Conservation (phyloP, 441 rosid genomes). For the Erysimum cheiri region DNA sequence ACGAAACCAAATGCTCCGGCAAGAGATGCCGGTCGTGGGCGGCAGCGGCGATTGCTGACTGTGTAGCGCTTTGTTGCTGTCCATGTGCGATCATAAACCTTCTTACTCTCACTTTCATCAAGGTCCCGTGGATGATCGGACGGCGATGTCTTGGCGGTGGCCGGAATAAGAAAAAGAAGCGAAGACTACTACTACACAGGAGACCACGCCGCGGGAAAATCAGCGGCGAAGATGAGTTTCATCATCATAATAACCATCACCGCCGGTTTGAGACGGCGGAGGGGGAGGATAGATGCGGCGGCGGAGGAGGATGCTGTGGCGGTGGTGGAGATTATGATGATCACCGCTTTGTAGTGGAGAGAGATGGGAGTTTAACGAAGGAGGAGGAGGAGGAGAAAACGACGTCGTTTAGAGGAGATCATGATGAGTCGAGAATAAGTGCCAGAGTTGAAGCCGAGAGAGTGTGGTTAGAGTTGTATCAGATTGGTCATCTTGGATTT, state of each 20-base stretch:
- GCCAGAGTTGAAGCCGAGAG: slow-evolving; percentile 66
- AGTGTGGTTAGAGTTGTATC: slow-evolving; percentile 82
- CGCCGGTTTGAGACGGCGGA: slow-evolving; percentile 16
- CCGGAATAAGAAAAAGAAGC: slow-evolving; percentile 48
- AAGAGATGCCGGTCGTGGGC: slow-evolving; percentile 77
- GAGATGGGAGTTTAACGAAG: slow-evolving; percentile 47
- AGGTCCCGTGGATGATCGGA: slow-evolving; percentile 80
- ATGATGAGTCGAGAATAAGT: slow-evolving; percentile 43
- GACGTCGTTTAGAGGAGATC: slow-evolving; percentile 15
- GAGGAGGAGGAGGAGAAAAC: slow-evolving; percentile 32
- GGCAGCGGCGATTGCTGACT: slow-evolving; percentile 76
- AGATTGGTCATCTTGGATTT: slow-evolving; percentile 86
- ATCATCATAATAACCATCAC: slow-evolving; percentile 8
- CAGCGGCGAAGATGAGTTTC: slow-evolving; percentile 33
- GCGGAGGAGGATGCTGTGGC: slow-evolving; percentile 33
- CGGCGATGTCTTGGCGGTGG: slow-evolving; percentile 63
- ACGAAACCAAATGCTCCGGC: slow-evolving; percentile 56
- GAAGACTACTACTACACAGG: slow-evolving; percentile 24
- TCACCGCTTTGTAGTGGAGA: slow-evolving; percentile 44
- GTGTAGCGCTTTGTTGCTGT: slow-evolving; percentile 94
- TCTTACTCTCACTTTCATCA: slow-evolving; percentile 70
- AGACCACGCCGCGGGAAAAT: background rate
- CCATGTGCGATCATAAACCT: slow-evolving; percentile 84
- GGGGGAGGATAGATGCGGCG: slow-evolving; percentile 26
- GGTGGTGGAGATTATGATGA: slow-evolving; percentile 37